Percentiles rank a stretch among this genome's conserved stretches.
Evolutionary conservation across 768 basidiomycete genomes (phyloP).

Genomic region (Clathrus columnatus): DNA sequence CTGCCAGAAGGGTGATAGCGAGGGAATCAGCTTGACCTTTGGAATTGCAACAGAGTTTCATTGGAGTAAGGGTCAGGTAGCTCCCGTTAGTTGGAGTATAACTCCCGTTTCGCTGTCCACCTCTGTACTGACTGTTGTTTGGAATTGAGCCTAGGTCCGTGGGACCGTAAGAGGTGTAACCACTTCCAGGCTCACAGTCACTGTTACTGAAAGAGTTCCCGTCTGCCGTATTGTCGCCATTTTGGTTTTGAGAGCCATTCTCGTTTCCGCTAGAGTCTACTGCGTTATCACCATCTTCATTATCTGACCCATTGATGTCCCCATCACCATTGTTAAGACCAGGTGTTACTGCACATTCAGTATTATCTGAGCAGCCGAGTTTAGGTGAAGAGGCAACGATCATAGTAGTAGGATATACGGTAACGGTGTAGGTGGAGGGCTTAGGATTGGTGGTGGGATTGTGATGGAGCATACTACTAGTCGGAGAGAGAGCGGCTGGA

Average conservation of each 20-base stretch:
- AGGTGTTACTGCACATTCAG: background rate
- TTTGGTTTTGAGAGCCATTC: background rate
- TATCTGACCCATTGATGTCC: no score
- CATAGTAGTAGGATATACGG: background rate
- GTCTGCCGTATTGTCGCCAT: background rate
- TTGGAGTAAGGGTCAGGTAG: background rate
- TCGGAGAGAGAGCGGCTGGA: background rate
- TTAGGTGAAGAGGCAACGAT: background rate
- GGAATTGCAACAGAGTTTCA: conserved; percentile 1
- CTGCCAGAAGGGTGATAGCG: background rate
- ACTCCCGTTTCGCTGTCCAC: no score
- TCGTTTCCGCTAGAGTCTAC: background rate
- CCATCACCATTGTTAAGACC: background rate
- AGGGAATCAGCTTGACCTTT: background rate
- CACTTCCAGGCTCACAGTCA: background rate
- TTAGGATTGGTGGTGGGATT: no score
- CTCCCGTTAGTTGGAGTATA: no score
- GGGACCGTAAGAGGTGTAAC: no score
- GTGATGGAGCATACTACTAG: no score
- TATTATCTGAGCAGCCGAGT: background rate
- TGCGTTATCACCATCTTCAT: no score
- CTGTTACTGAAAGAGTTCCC: background rate
- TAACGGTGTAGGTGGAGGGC: background rate
- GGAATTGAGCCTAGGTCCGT: no score
- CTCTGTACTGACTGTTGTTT: no score